These are phyloP conservation scores for Trichoderma asperellum DNA, from an alignment of 2,329 filamentous ascomycete genomes.

Conservation along the genomic window DNA sequence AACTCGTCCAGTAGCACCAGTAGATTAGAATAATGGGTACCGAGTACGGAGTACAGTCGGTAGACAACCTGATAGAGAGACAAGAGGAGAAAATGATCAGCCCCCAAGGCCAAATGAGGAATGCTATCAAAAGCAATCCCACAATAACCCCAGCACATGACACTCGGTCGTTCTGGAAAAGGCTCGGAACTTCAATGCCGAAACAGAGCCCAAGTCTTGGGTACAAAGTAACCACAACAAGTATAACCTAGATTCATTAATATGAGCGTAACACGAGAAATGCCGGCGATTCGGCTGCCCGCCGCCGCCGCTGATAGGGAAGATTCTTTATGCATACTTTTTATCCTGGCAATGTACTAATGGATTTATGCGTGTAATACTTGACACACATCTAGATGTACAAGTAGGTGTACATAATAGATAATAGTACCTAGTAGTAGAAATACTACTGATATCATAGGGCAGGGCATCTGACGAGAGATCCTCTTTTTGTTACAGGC, in stretches of 20 bases:
- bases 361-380: background rate
- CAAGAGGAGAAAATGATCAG: background rate
- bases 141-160: background rate
- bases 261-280: background rate
- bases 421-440: background rate
- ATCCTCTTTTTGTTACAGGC: background rate
- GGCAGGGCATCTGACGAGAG: background rate
- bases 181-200: slow-evolving; percentile 12
- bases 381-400: background rate
- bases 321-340: background rate
- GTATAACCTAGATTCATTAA: too few species aligned
- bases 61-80: background rate
- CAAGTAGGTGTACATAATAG: background rate
- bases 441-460: too few species aligned
- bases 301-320: background rate
- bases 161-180: slow-evolving; percentile 7
- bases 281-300: background rate
- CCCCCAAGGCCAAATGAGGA: slow-evolving; percentile 9
- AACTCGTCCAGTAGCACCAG: background rate
- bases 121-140: background rate
- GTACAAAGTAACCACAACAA: too few species aligned
- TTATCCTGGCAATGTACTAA: background rate
- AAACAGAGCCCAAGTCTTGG: background rate
- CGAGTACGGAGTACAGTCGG: background rate
- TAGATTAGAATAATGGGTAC: background rate